Conservation (phyloP, 2,329 filamentous ascomycete genomes). For the Remersonia thermophila region DNA sequence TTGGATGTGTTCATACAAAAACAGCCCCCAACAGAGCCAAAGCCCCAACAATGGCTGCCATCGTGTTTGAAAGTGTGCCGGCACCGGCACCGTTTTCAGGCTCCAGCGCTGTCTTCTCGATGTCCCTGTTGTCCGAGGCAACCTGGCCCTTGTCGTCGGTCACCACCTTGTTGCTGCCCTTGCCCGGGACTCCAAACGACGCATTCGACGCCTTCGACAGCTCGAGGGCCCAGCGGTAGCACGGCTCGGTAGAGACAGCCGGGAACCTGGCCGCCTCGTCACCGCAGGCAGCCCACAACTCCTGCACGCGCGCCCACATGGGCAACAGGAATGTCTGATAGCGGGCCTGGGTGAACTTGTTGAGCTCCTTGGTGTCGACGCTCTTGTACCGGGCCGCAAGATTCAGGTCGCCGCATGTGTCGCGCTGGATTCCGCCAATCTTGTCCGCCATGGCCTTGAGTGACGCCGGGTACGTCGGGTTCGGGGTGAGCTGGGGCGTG, state of each 20-base stretch:
- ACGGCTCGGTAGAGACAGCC: slow-evolving; percentile 1
- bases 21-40: slow-evolving; percentile 1
- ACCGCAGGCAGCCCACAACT: slow-evolving; percentile 6
- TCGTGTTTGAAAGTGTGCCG: background rate
- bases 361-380: background rate
- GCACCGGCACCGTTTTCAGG: background rate
- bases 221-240: slow-evolving; percentile 7
- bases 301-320: slow-evolving; percentile 4
- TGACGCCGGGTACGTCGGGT: slow-evolving; percentile 1
- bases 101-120: background rate
- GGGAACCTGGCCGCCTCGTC: background rate
- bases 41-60: background rate
- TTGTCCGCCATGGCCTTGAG: slow-evolving; percentile 5
- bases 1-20: no score
- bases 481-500: slow-evolving; percentile 5
- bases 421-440: slow-evolving; percentile 5
- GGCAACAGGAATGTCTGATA: slow-evolving; percentile 4
- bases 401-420: slow-evolving; percentile 5
- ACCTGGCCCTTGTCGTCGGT: background rate
- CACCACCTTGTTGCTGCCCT: background rate
- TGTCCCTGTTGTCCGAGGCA: background rate
- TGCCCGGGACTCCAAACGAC: background rate
- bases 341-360: slow-evolving; percentile 2
- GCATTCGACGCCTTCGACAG: background rate
- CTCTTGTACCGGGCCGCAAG: slow-evolving; percentile 1